phyloP scores from a whole-genome alignment of 2,329 filamentous ascomycete genomes.

The Nemania sp. region DNA sequence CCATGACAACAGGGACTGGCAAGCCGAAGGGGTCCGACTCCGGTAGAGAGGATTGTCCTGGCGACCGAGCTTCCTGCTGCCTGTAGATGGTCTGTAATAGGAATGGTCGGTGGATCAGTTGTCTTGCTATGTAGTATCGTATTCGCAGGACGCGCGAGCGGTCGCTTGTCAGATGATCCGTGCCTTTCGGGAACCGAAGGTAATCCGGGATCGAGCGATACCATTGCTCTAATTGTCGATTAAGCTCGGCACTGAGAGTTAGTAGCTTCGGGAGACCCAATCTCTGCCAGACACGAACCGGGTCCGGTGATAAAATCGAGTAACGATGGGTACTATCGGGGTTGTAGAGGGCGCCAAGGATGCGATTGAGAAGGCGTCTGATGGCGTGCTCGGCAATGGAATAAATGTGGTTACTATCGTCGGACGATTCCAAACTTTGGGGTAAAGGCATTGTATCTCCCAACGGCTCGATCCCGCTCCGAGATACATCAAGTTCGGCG shows the following conservation, averaged over 20 bases:
- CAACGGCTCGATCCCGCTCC: slow-evolving; percentile 46
- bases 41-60: slow-evolving; percentile 25
- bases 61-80: slow-evolving; percentile 33
- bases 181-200: slow-evolving; percentile 57
- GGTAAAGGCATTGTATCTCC: slow-evolving; percentile 45
- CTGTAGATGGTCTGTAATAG: slow-evolving; percentile 54
- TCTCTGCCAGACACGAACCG: slow-evolving; percentile 35
- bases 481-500: slow-evolving; percentile 60
- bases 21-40: slow-evolving; percentile 32
- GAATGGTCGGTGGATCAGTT: slow-evolving; percentile 63
- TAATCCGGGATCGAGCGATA: slow-evolving; percentile 45
- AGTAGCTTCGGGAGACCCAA: slow-evolving; percentile 39
- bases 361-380: slow-evolving; percentile 48
- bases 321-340: slow-evolving; percentile 35
- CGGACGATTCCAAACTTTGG: slow-evolving; percentile 39
- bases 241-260: slow-evolving; percentile 43
- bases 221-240: slow-evolving; percentile 47
- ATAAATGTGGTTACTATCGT: slow-evolving; percentile 44
- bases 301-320: slow-evolving; percentile 28
- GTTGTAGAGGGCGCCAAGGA: slow-evolving; percentile 48
- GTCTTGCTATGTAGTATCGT: slow-evolving; percentile 73
- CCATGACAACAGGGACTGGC: slow-evolving; percentile 39
- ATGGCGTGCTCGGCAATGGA: slow-evolving; percentile 50
- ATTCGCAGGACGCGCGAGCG: slow-evolving; percentile 71
- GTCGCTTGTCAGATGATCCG: slow-evolving; percentile 59